Percentiles rank a stretch among this genome's conserved stretches.
Conservation (phyloP, 345 rosid species). For the Rhodamnia argentea region DNA sequence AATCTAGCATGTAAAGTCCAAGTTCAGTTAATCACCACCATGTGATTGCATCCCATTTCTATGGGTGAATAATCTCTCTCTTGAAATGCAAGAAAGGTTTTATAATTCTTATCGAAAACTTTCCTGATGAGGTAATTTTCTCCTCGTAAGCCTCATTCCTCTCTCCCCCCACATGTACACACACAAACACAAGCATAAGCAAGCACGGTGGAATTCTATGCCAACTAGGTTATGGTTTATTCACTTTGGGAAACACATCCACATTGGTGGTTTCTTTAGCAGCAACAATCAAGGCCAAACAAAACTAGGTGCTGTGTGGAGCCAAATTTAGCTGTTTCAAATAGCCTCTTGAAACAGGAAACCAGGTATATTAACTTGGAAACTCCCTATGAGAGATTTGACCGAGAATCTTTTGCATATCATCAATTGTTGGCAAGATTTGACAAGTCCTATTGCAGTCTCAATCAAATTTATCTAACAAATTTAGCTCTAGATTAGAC, state of each 20-base stretch:
- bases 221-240: constrained; percentile 1
- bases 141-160: constrained; percentile 2
- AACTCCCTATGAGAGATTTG: constrained; percentile 3
- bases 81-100: constrained; percentile 11
- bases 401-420: neutral
- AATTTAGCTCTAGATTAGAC: neutral
- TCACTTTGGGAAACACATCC: neutral
- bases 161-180: neutral
- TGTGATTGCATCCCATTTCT: constrained; percentile 18
- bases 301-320: constrained; percentile 16
- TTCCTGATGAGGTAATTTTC: constrained; percentile 4
- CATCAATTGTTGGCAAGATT: neutral
- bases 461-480: neutral
- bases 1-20: constrained; percentile 18
- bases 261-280: neutral
- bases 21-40: constrained; percentile 27
- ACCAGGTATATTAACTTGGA: neutral
- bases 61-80: constrained; percentile 5
- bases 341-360: neutral
- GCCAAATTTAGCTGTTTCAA: constrained; percentile 1
- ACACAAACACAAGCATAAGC: neutral
- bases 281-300: neutral
- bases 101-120: neutral
- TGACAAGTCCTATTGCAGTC: neutral
- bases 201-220: neutral